phyloP scores from a whole-genome alignment of 2,329 filamentous ascomycete genomes.

The Beauveria varroae region DNA sequence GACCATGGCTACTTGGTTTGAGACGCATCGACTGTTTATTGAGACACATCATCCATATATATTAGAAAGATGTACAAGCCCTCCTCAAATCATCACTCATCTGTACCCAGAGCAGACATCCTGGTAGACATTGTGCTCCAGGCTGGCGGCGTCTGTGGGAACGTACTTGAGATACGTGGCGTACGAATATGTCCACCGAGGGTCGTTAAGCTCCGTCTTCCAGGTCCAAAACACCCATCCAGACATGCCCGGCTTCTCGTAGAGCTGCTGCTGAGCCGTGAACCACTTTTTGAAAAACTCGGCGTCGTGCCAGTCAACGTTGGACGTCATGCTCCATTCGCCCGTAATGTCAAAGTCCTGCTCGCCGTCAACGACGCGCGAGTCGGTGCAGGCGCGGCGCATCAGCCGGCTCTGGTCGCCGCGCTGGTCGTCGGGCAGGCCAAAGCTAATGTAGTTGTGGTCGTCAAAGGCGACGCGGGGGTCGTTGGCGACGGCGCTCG shows the following conservation, averaged over 20 bases:
- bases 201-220: conserved; percentile 35
- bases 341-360: conserved; percentile 39
- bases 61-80: neutral
- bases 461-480: conserved; percentile 46
- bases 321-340: conserved; percentile 47
- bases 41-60: neutral
- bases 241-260: conserved; percentile 38
- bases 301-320: conserved; percentile 33
- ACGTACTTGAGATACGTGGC: conserved; percentile 17
- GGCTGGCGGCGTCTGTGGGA: conserved; percentile 17
- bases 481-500: conserved; percentile 22
- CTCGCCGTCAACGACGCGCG: conserved; percentile 30
- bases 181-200: conserved; percentile 23
- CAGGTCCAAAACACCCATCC: conserved; percentile 55
- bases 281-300: conserved; percentile 50
- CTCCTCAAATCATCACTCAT: neutral
- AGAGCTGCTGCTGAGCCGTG: conserved; percentile 46
- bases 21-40: too few relatives aligned
- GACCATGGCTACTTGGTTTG: too few relatives aligned
- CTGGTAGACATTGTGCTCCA: conserved; percentile 21
- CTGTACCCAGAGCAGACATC: conserved; percentile 17
- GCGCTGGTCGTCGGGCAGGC: conserved; percentile 7
- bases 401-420: conserved; percentile 17
- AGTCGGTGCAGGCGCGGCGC: conserved; percentile 34
- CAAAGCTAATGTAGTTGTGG: conserved; percentile 39